Base-by-base conservation (phyloP, 2,329 filamentous ascomycete species). In the Pseudogymnoascus sp. region DNA sequence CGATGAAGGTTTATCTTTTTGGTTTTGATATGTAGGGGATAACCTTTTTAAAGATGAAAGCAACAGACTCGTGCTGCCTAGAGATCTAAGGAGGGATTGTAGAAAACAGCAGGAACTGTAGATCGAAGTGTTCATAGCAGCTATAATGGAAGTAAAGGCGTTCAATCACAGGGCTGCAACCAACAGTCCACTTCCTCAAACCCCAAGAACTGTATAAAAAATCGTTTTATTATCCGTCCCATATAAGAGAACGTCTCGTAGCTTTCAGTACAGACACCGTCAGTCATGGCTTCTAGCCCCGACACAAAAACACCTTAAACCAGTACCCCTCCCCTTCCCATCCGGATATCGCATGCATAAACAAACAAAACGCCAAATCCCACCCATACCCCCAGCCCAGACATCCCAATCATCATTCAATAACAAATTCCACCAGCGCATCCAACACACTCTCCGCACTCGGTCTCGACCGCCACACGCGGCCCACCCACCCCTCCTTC, bases 401-500 rank as follows among this genome's bases (percentile, higher is more conserved):
- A 23, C 57, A 61, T 61, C 57, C 31, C 36, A 61, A 61, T 61
- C 36, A 61, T 73, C 67, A 73, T 68, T 74, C 72, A 67, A 75
- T 64, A 10, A 74, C 39, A 34, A 64, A 66, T 64, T 73, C 72
- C n/a, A 75, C 66, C 23, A 75, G 13, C 10, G 66, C 64, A 70
- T 75, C 73, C 62, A 75, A 67, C 21, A 73, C 54, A n/a, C 67
- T 64, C 43, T 72, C 69, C 65, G 67, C 69, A 61, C 69, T 69
- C 6, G 73, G 72, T 23, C 65, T 70, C 67, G 67, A 70, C 43
- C 67, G 63, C 71, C 68, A 70, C 61, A 61, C 60, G 28, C 66
- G 65, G 14, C 65, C 61, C 19, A 69, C 64, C 68, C 66, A 71
- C 68, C 70, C 71, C 28, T 68, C 68, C 48, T 62, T 69, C 6